Evolutionary conservation across 768 basidiomycete genomes (phyloP).

Genomic region (Tricholoma terreum): DNA sequence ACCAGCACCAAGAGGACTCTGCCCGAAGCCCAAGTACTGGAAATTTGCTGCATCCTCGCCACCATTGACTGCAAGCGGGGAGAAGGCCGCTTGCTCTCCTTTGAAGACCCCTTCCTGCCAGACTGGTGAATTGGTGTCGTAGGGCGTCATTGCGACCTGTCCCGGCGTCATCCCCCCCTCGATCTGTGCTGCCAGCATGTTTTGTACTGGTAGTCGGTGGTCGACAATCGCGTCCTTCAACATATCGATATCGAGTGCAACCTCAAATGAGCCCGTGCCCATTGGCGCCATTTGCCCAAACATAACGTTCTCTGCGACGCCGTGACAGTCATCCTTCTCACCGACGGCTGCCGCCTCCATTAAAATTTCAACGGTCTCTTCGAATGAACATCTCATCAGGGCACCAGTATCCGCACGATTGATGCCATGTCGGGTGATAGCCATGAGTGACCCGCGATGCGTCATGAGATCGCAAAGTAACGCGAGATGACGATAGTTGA

Average conservation of each 20-base stretch:
- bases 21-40: slow-evolving; percentile 72
- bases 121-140: slow-evolving; percentile 86
- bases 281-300: slow-evolving; percentile 99
- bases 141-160: slow-evolving; percentile 94
- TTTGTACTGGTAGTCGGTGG: slow-evolving; percentile 85
- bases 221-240: slow-evolving; percentile 98
- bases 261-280: slow-evolving; percentile 97
- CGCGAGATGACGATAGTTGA: slow-evolving; percentile 96
- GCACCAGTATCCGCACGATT: slow-evolving; percentile 99
- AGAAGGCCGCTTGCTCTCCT: slow-evolving; percentile 88
- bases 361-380: slow-evolving; percentile 98
- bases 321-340: slow-evolving; percentile 97
- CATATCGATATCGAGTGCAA: slow-evolving; percentile 96
- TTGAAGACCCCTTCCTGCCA: slow-evolving; percentile 77
- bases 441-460: slow-evolving; percentile 91
- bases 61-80: slow-evolving; percentile 85
- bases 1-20: slow-evolving; percentile 80
- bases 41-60: slow-evolving; percentile 82
- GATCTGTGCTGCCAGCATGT: slow-evolving; percentile 70
- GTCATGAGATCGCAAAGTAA: slow-evolving; percentile 99
- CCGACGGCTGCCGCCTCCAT: slow-evolving; percentile 99
- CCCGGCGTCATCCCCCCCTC: slow-evolving; percentile 92
- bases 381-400: slow-evolving; percentile 97
- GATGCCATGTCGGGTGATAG: slow-evolving; percentile 98
- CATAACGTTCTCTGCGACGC: slow-evolving; percentile 98